Evolutionary conservation across 2,329 filamentous ascomycete species (phyloP).

Genomic region (Calonectria hawksworthii): DNA sequence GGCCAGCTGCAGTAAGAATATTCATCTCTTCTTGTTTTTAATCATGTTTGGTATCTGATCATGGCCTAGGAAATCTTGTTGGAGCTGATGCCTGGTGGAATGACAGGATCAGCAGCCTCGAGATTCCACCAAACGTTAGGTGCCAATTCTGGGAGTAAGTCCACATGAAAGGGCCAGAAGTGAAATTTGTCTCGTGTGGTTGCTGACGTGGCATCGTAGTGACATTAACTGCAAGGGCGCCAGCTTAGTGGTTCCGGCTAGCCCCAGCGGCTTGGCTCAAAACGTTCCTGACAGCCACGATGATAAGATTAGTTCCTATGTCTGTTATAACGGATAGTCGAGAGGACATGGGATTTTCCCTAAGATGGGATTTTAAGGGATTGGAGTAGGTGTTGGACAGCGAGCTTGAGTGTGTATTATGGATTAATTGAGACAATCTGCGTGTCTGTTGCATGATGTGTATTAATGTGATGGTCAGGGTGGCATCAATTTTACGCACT

Average conservation of each 20-base stretch:
- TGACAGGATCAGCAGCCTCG: slow-evolving; percentile 20
- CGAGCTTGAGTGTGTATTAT: neutral
- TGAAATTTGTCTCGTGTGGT: neutral
- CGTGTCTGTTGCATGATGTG: neutral
- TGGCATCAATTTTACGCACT: neutral
- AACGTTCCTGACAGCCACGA: slow-evolving; percentile 23
- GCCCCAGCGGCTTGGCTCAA: neutral
- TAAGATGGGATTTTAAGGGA: neutral
- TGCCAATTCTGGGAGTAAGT: slow-evolving; percentile 28
- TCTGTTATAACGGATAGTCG: neutral
- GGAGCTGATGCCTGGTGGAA: slow-evolving; percentile 22
- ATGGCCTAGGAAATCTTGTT: neutral
- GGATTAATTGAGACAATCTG: no score
- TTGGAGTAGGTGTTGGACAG: neutral
- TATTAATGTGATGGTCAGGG: neutral
- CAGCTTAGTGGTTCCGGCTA: slow-evolving; percentile 10
- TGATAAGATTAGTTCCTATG: slow-evolving; percentile 22
- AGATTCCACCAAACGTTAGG: slow-evolving; percentile 15
- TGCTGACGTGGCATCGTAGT: neutral
- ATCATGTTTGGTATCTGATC: neutral
- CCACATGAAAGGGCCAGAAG: neutral
- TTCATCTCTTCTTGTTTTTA: neutral
- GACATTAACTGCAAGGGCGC: slow-evolving; percentile 16
- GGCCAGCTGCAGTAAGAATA: slow-evolving; percentile 12
- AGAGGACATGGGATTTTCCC: neutral